Evolutionary conservation across 345 rosid species (phyloP), one percentile per base, ranked within the genome.

Genomic region (Gossypium bickii): DNA sequence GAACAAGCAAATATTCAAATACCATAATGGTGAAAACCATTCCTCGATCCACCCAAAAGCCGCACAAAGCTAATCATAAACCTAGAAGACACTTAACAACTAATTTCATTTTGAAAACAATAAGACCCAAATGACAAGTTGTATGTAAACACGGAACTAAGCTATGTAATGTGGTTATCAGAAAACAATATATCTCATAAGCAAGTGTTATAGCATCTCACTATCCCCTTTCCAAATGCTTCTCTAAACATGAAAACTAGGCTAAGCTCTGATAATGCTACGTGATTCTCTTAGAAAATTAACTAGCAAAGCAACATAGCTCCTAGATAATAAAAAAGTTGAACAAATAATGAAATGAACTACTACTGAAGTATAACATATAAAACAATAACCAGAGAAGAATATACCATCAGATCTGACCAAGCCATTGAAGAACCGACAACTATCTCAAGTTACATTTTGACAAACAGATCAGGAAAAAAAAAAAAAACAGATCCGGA

Each of bases 1-100:
- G 47, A 29, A 74, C 29, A 29, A 61, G 13, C 2, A 29, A 58
- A 94, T 59, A 59, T 16, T 48, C 62, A 64, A 17, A 29, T 2
- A 64, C 22, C 56, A 58, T 38, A 18, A 6, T 15, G 3, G 24
- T 51, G 45, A 22, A 71, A 38, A 71, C 10, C 45, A 71, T 20
- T 20, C 60, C 25, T 16, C 47, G 38, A 47, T 67, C 71, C 22
- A 13, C 34, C 41, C 7, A 34, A 13, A 68, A 68, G 20, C 41
- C 7, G 41, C 52, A 20, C 53, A 66, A 66, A 44, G 2, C 16
- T 22, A 20, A 66, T 12, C 1, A 52, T 38, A 9, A 64, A 64
- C n/a, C 24, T 17, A 64, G 24, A 64, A 17, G 41, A 34, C 7
- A 34, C 68, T n/a, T 41, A n/a, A n/a, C 68, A 64, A 38, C 5